These are phyloP conservation scores for Phanerochaete sordida DNA, from an alignment of 768 basidiomycete species.

Conservation along the genomic window DNA sequence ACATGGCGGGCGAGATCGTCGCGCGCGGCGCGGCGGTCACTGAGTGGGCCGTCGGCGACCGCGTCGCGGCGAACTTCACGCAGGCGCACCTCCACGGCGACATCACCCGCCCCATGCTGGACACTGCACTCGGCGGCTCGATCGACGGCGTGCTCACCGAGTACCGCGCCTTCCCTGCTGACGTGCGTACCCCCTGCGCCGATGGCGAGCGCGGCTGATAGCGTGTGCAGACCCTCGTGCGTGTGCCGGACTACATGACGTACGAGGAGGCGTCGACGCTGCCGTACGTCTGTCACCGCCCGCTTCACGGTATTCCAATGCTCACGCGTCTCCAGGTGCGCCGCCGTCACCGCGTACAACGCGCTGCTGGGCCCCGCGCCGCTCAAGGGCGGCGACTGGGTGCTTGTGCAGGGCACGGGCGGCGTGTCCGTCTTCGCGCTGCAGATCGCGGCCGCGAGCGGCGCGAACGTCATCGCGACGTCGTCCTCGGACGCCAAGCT, in stretches of 20 bases:
- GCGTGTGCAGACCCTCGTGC: constrained; percentile 2
- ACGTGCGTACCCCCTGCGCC: constrained; percentile 25
- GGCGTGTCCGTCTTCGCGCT: constrained; percentile 55
- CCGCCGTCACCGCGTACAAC: constrained; percentile 61
- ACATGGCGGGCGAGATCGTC: constrained; percentile 57
- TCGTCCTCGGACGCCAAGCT: constrained; percentile 66
- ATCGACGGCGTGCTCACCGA: constrained; percentile 52
- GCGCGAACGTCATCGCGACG: constrained; percentile 61
- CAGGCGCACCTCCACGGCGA: constrained; percentile 47
- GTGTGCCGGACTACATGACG: constrained; percentile 40
- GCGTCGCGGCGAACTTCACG: constrained; percentile 52
- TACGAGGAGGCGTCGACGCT: constrained; percentile 64
- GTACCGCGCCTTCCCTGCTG: constrained; percentile 47
- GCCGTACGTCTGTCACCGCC: constrained; percentile 35
- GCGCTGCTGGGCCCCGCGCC: constrained; percentile 45
- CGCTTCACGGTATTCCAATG: background rate
- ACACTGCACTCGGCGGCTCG: constrained; percentile 42
- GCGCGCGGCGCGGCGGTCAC: constrained; percentile 37
- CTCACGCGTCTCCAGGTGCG: constrained; percentile 35
- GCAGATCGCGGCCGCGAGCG: constrained; percentile 58
- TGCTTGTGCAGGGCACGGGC: constrained; percentile 52
- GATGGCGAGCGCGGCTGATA: background rate
- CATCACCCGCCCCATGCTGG: constrained; percentile 29
- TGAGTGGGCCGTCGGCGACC: constrained; percentile 52
- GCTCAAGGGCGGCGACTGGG: constrained; percentile 54